Evolutionary conservation across 2,329 filamentous ascomycete species (phyloP), one percentile per base, ranked within the genome.

Genomic region (Aspergillus fijiensis): DNA sequence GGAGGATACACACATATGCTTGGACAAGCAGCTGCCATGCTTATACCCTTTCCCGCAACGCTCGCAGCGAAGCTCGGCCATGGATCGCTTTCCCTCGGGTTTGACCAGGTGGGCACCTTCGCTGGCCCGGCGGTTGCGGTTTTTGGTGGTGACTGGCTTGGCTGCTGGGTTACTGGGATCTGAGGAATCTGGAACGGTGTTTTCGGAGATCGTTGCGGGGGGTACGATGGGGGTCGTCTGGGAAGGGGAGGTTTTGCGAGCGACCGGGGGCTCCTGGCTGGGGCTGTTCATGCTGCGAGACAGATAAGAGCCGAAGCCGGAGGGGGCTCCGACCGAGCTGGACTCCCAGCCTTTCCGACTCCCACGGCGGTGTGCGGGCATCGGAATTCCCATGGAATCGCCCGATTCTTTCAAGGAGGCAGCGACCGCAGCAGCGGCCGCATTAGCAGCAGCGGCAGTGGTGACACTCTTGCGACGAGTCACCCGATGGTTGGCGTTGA

Each of bases 31-130:
- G 84, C 95, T 98, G 87, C 93, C 96, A 85, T 99, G 95, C 88
- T 99, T 99, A 87, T 99, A 99, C 81, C 92, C 92, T 85, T 99
- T 99, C 79, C 94, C 94, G 83, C 95, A 99, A 80, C 93, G 94
- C 76, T 96, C 92, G 82, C 95, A 99, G 79, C 90, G 92, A 75
- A 99, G 87, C 77, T 98, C 94, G 72, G 88, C 87, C 72, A 87
- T 90, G 77, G 86, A 85, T 80, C 92, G 93, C 81, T 87, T 88
- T 68, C 85, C 84, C 71, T 94, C 90, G 69, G 89, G 88, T 79
- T 95, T 96, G 70, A 84, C 81, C 64, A 94, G 83, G 69, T 90
- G 87, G 68, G 94, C 91, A 63, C 92, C 93, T 75, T 98, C 94
- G 76, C 93, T 97, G 62, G 92, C 85, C 66, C 86, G 82, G 60